Base-by-base conservation (phyloP, 441 rosid genomes). In the Hura crepitans region DNA sequence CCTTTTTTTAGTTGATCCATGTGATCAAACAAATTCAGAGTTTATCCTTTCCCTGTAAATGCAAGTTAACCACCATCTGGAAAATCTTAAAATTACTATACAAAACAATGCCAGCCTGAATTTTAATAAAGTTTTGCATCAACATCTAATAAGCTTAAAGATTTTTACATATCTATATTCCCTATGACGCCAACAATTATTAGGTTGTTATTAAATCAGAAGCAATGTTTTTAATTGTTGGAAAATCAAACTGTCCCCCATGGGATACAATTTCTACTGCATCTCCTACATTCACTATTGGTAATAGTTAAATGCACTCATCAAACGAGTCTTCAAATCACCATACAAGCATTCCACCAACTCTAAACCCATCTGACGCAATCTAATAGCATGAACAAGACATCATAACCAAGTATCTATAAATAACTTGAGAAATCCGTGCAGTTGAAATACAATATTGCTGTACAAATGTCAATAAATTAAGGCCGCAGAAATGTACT, bases 201-300 rank as follows among this genome's bases (percentile, higher is more conserved):
- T 9, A 56, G n/a, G 37, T 46, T 23, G 39, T 42, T 59, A 35
- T 49, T 56, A 2, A n/a, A 27, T 25, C 65, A 47, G 12, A 43
- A 23, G 60, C 28, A 33, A 47, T 13, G 33, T 23, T 45, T 33
- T 17, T 58, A 35, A 42, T 23, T 42, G 55, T 23, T 65, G 42
- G 10, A 14, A 53, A n/a, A 55, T 63, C 12, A 20, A 66, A 66
- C 30, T 60, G 17, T n/a, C 64, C 27, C 61, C 55, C 59, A 47
- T 60, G 15, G 25, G 30, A 45, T 53, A 14, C 66, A 50, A 2
- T 35, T 66, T 13, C 9, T 37, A 18, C 11, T 28, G 9, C 11
- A 33, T 22, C n/a, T 42, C 18, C 20, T 14, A 20, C 49, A 31
- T 33, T 20, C 43, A 12, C 33, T 2, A 17, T 27, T 22, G 47